These are phyloP conservation scores for Davidsoniella virescens DNA, from an alignment of 2,329 filamentous ascomycete genomes.

Conservation along the genomic window DNA sequence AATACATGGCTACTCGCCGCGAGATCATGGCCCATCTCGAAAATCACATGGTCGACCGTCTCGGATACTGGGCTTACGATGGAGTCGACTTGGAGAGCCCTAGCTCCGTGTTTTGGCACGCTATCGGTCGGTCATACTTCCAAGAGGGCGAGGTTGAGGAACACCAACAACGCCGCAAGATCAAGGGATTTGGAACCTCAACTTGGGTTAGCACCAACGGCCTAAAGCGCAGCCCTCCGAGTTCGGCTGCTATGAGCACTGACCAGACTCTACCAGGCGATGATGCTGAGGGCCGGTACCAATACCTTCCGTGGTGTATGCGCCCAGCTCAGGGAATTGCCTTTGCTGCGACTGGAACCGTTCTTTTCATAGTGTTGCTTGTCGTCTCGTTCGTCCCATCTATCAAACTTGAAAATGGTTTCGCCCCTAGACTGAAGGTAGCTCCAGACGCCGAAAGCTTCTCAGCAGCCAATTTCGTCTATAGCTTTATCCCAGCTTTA, in stretches of 20 bases:
- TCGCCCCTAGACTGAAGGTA: slow-evolving; percentile 50
- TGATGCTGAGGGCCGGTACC: slow-evolving; percentile 24
- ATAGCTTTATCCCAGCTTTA: slow-evolving; percentile 55
- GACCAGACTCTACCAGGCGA: slow-evolving; percentile 3
- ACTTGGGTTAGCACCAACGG: slow-evolving; percentile 1
- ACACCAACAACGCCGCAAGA: neutral
- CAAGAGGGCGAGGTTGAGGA: slow-evolving; percentile 5
- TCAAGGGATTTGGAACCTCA: slow-evolving; percentile 1
- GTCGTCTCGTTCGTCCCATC: slow-evolving; percentile 62
- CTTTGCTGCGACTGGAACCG: slow-evolving; percentile 43
- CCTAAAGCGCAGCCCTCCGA: neutral
- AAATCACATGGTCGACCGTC: slow-evolving; percentile 45
- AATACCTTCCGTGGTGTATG: slow-evolving; percentile 65
- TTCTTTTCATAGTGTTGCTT: slow-evolving; percentile 54
- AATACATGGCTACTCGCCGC: slow-evolving; percentile 37
- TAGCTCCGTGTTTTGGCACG: slow-evolving; percentile 55
- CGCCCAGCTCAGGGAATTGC: slow-evolving; percentile 47
- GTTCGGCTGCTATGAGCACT: slow-evolving; percentile 1
- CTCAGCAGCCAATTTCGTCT: slow-evolving; percentile 77
- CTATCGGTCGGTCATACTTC: slow-evolving; percentile 38
- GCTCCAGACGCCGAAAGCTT: slow-evolving; percentile 49
- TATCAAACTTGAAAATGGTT: slow-evolving; percentile 51
- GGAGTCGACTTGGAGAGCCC: slow-evolving; percentile 35
- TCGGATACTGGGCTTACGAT: slow-evolving; percentile 63
- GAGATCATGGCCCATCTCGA: slow-evolving; percentile 36